Conservation (phyloP, 352 stramenopile genomes). For the Globisporangium alternatum region DNA sequence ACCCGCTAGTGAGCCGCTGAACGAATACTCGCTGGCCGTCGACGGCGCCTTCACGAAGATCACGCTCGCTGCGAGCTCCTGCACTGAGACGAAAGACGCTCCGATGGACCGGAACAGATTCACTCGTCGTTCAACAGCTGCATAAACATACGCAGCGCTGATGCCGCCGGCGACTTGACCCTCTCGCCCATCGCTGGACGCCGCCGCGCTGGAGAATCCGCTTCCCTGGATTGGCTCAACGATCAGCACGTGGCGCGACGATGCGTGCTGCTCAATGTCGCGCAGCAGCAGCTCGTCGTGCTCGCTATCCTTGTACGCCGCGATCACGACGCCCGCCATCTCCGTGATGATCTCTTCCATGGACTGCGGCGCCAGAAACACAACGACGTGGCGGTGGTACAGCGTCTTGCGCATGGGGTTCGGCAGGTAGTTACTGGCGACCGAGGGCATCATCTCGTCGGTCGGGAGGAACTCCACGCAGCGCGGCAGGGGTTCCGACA, state of each 20-base stretch:
- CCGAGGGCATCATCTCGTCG: constrained; percentile 47
- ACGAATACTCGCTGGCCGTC: constrained; percentile 46
- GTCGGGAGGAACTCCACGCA: constrained; percentile 76
- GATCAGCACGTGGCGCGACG: constrained; percentile 53
- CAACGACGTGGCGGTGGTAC: constrained; percentile 64
- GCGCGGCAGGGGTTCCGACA: constrained; percentile 68
- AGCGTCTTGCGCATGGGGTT: constrained; percentile 76
- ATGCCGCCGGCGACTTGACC: constrained; percentile 5
- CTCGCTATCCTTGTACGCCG: constrained; percentile 49
- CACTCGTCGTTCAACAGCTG: constrained; percentile 54
- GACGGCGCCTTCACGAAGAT: constrained; percentile 77
- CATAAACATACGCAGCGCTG: not conserved
- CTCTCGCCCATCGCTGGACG: constrained; percentile 45
- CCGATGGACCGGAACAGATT: constrained; percentile 59
- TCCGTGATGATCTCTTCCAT: constrained; percentile 77
- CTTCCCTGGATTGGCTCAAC: constrained; percentile 49
- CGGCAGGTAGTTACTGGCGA: constrained; percentile 68
- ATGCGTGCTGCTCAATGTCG: constrained; percentile 47
- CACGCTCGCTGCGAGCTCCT: constrained; percentile 78
- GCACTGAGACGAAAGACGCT: constrained; percentile 69
- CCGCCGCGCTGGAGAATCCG: constrained; percentile 52
- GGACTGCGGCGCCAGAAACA: constrained; percentile 68
- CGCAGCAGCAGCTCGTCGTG: constrained; percentile 59
- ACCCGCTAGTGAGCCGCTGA: constrained; percentile 62
- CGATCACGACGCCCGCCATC: constrained; percentile 68